Percentiles rank a stretch among this genome's conserved stretches.
These are phyloP conservation scores for Phaeosphaeriaceae sp. DNA, from an alignment of 2,329 filamentous ascomycete genomes.

Conservation along the genomic window DNA sequence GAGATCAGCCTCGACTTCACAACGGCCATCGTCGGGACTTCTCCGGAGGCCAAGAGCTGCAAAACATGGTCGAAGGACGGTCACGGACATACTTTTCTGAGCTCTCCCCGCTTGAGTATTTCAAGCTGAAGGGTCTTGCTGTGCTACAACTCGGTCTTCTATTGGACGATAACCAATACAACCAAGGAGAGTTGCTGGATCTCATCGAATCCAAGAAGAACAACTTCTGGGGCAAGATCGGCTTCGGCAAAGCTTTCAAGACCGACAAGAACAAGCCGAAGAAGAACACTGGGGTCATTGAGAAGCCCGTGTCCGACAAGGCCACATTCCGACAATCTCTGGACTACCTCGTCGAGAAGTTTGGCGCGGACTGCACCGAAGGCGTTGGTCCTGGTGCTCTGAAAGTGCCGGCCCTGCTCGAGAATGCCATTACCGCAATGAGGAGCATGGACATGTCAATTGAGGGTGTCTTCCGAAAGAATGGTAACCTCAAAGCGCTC, in stretches of 20 bases:
- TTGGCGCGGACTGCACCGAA: constrained; percentile 96
- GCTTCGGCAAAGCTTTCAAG: constrained; percentile 94
- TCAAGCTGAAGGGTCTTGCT: constrained; percentile 93
- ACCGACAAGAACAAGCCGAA: constrained; percentile 77
- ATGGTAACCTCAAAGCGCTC: constrained; percentile 95
- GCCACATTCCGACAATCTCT: constrained; percentile 90
- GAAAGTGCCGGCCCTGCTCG: constrained; percentile 91
- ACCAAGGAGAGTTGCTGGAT: constrained; percentile 88
- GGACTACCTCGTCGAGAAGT: constrained; percentile 87
- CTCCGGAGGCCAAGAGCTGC: constrained; percentile 60
- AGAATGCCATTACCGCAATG: constrained; percentile 93
- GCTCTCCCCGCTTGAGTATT: constrained; percentile 92
- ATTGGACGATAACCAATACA: constrained; percentile 88
- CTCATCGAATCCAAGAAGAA: constrained; percentile 93
- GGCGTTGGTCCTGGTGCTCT: constrained; percentile 91
- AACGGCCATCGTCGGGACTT: constrained; percentile 74
- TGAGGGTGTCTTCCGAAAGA: constrained; percentile 98
- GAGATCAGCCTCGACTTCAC: constrained; percentile 68
- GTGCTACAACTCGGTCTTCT: constrained; percentile 94
- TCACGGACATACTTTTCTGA: constrained; percentile 93
- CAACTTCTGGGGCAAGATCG: constrained; percentile 98
- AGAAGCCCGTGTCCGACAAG: constrained; percentile 61
- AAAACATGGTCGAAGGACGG: constrained; percentile 60
- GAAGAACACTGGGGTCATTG: constrained; percentile 70
- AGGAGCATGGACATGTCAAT: constrained; percentile 99